Evolutionary conservation across 2,329 filamentous ascomycete genomes (phyloP).

Genomic region (Cordyceps fumosorosea): DNA sequence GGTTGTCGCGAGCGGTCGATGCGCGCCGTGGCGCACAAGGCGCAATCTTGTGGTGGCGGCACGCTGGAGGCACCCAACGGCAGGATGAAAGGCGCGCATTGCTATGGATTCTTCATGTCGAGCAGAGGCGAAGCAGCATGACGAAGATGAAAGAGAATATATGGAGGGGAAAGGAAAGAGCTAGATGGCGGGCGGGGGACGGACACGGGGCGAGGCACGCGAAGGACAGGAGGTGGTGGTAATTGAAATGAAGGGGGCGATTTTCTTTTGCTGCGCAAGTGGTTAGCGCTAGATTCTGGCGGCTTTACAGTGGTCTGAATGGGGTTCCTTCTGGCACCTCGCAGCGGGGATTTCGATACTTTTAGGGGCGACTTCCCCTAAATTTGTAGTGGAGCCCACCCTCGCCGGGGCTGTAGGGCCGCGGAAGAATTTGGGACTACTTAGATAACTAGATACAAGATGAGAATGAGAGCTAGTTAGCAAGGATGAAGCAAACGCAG

Average conservation of each 20-base stretch:
- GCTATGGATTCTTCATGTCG: constrained; percentile 6
- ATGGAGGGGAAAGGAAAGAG: neutral
- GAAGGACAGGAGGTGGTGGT: neutral
- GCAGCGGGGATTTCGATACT: too few relatives aligned
- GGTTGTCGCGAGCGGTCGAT: constrained; percentile 28
- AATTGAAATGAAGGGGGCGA: neutral
- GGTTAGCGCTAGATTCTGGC: neutral
- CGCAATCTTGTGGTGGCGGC: constrained; percentile 41
- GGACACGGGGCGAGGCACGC: neutral
- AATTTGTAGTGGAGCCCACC: neutral
- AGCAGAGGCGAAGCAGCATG: constrained; percentile 21
- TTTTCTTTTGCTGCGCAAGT: neutral
- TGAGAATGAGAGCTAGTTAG: too few relatives aligned
- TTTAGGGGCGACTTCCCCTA: neutral
- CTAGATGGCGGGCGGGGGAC: neutral
- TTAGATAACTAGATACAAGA: neutral
- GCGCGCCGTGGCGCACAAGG: constrained; percentile 42
- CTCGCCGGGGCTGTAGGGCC: neutral
- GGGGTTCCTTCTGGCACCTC: too few relatives aligned
- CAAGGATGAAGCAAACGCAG: too few relatives aligned
- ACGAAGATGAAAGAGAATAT: constrained; percentile 9
- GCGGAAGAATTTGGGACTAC: neutral
- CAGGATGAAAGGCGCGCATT: constrained; percentile 23
- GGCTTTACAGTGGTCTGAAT: too few relatives aligned
- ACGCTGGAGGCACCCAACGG: constrained; percentile 32